Percentiles rank a stretch among this genome's conserved stretches.
Evolutionary conservation across 257 asterid species (phyloP).

Genomic region (Scutellaria barbata): DNA sequence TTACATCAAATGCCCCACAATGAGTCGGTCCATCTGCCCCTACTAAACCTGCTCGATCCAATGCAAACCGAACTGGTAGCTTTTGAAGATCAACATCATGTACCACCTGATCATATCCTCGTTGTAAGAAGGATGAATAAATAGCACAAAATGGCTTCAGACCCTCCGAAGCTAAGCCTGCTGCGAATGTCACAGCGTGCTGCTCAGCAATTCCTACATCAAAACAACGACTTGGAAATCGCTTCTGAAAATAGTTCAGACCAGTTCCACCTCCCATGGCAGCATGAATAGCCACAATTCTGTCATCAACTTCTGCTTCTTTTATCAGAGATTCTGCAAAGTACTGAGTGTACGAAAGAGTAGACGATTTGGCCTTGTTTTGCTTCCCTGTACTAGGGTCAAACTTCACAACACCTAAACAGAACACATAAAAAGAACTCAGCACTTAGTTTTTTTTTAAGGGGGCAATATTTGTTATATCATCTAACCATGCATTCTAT

Average conservation of each 20-base stretch:
- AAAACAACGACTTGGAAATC: slow-evolving; percentile 69
- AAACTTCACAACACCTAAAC: slow-evolving; percentile 75
- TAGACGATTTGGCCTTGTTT: slow-evolving; percentile 50
- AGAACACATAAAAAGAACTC: background rate
- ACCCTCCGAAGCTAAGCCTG: slow-evolving; percentile 84
- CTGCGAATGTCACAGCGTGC: slow-evolving; percentile 86
- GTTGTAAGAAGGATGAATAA: slow-evolving; percentile 72
- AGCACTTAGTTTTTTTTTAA: background rate
- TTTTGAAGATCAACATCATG: slow-evolving; percentile 89
- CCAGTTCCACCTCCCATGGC: slow-evolving; percentile 97
- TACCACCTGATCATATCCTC: slow-evolving; percentile 88
- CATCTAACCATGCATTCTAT: slow-evolving; percentile 74
- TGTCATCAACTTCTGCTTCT: slow-evolving; percentile 71
- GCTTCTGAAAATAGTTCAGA: slow-evolving; percentile 67
- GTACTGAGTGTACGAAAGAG: slow-evolving; percentile 73
- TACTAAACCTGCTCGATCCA: slow-evolving; percentile 86
- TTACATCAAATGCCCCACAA: no score
- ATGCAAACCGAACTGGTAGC: slow-evolving; percentile 79
- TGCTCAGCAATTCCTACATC: slow-evolving; percentile 91
- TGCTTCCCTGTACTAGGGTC: slow-evolving; percentile 81
- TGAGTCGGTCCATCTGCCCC: slow-evolving; percentile 92
- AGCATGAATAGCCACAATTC: slow-evolving; percentile 74
- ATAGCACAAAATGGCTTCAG: slow-evolving; percentile 87
- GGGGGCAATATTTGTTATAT: background rate
- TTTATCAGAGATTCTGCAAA: slow-evolving; percentile 77